Percentiles rank a stretch among this genome's conserved stretches.
Conservation (phyloP, 208 protist genomes). For the Phytomonas sp. region DNA sequence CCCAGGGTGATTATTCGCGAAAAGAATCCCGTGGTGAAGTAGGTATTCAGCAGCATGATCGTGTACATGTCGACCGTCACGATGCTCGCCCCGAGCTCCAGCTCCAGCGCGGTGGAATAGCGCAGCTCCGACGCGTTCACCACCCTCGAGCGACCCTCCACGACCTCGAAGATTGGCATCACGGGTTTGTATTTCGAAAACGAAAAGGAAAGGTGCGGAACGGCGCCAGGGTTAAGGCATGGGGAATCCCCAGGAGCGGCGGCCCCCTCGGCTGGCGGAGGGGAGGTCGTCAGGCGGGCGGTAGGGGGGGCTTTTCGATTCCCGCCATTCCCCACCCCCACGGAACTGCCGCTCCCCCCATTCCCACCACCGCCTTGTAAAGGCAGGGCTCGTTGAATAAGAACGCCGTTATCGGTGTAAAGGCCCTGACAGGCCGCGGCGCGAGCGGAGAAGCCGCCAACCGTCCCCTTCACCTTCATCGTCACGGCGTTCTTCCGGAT, state of each 20-base stretch:
- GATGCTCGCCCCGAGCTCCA: slow-evolving; percentile 53
- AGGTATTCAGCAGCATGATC: slow-evolving; percentile 59
- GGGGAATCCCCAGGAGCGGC: no score
- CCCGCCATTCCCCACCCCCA: no score
- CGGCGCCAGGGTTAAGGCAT: background rate
- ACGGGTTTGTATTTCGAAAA: slow-evolving; percentile 65
- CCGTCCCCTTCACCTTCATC: slow-evolving; percentile 44
- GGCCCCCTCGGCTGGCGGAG: no score
- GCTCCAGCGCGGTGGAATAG: slow-evolving; percentile 63
- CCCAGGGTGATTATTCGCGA: slow-evolving; percentile 33
- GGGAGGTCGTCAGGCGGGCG: no score
- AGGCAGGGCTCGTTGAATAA: slow-evolving; percentile 5
- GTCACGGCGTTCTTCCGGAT: slow-evolving; percentile 67
- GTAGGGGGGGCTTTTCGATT: no score
- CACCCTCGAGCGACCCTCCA: slow-evolving; percentile 43
- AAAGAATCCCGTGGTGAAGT: slow-evolving; percentile 68
- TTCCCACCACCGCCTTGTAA: no score
- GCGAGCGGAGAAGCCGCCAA: slow-evolving; percentile 29
- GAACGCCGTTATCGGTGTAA: slow-evolving; percentile 23
- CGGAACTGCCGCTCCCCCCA: no score
- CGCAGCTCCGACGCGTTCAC: slow-evolving; percentile 65
- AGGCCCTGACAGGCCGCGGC: slow-evolving; percentile 40
- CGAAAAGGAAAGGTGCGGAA: slow-evolving; percentile 50
- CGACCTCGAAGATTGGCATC: slow-evolving; percentile 59
- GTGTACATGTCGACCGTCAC: slow-evolving; percentile 63